Percentiles rank a stretch among this genome's conserved stretches.
Evolutionary conservation across 768 basidiomycete species (phyloP).

Genomic region (Lentinula guzmanii): DNA sequence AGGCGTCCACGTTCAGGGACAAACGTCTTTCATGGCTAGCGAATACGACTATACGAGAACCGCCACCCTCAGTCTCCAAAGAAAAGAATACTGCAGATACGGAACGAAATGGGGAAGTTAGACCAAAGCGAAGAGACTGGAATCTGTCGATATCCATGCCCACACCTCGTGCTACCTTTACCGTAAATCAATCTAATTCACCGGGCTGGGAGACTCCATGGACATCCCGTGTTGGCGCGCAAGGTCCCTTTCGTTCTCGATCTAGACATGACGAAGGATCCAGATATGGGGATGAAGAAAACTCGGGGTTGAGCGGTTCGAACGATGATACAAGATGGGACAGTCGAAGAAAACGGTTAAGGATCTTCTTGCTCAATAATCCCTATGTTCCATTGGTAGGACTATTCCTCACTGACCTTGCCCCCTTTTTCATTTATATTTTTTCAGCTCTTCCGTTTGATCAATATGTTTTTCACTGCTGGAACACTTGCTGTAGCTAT

Average conservation of each 20-base stretch:
- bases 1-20: slow-evolving; percentile 29
- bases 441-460: slow-evolving; percentile 70
- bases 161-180: slow-evolving; percentile 35
- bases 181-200: slow-evolving; percentile 48
- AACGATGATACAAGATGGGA: slow-evolving; percentile 21
- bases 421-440: slow-evolving; percentile 8
- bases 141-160: slow-evolving; percentile 28
- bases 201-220: slow-evolving; percentile 69
- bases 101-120: not conserved
- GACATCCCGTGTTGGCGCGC: slow-evolving; percentile 40
- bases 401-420: slow-evolving; percentile 7
- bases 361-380: slow-evolving; percentile 67
- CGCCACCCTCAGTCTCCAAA: slow-evolving; percentile 22
- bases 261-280: slow-evolving; percentile 23
- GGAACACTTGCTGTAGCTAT: slow-evolving; percentile 77
- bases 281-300: slow-evolving; percentile 16
- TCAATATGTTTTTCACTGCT: slow-evolving; percentile 79
- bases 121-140: slow-evolving; percentile 18
- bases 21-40: slow-evolving; percentile 51
- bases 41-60: slow-evolving; percentile 29
- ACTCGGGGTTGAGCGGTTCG: slow-evolving; percentile 15
- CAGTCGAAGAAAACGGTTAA: slow-evolving; percentile 40
- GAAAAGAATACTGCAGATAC: slow-evolving; percentile 19
- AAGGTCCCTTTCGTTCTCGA: slow-evolving; percentile 27
- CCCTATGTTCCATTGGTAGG: slow-evolving; percentile 74